Percentiles rank a stretch among this genome's conserved stretches.
Conservation (phyloP, 495 filamentous ascomycete genomes). For the Tuber microsphaerosporum region DNA sequence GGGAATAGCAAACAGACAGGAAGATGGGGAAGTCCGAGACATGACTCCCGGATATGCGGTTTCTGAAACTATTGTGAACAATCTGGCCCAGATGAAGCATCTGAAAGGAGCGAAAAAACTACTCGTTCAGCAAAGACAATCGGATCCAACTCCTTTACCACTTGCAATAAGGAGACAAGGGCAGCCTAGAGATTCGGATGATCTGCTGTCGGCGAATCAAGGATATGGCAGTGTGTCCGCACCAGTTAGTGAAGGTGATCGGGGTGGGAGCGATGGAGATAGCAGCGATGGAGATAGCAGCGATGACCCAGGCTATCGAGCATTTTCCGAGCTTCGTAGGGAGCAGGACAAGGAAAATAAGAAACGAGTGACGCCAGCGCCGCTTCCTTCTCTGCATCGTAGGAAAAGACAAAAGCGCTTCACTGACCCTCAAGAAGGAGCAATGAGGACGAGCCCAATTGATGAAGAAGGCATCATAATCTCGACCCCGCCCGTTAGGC, state of each 20-base stretch:
- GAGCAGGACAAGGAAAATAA: constrained; percentile 29
- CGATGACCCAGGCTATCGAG: not conserved
- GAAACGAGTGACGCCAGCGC: constrained; percentile 11
- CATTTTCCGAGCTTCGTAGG: not conserved
- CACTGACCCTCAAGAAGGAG: constrained; percentile 23
- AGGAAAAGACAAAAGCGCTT: constrained; percentile 21
- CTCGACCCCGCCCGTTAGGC: not conserved
- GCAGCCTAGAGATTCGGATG: not conserved
- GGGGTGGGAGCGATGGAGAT: not conserved
- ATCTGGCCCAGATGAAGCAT: constrained; percentile 8
- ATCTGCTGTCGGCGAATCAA: not conserved
- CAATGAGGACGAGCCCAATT: constrained; percentile 22
- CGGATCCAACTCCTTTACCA: not conserved
- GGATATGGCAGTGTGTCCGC: not conserved
- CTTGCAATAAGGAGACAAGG: not conserved
- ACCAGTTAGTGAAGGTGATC: not conserved
- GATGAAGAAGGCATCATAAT: constrained; percentile 8
- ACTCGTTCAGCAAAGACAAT: not conserved
- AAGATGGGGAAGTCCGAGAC: not conserved
- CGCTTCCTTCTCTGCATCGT: constrained; percentile 13
- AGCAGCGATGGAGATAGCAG: not conserved
- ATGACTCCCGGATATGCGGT: not conserved
- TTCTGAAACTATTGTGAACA: constrained; percentile 8
- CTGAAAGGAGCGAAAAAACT: constrained; percentile 13
- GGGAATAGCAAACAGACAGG: not conserved